Evolutionary conservation across 2,329 filamentous ascomycete species (phyloP).

Genomic region (Colletotrichum orbiculare): DNA sequence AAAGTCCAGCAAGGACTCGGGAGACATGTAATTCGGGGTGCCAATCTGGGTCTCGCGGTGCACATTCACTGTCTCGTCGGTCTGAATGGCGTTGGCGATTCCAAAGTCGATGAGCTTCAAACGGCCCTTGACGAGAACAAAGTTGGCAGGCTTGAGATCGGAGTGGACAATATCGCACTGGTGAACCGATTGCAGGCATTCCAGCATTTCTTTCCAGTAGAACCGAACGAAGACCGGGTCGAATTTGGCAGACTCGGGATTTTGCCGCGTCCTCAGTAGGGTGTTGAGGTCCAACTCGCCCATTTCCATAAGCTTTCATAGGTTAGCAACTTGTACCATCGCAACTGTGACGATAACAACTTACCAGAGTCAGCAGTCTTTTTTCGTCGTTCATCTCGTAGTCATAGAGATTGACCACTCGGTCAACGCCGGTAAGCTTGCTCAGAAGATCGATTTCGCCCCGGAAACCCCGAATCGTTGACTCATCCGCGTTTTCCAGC

Average conservation of each 20-base stretch:
- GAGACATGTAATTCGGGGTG: conserved; percentile 98
- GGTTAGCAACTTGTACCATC: no score
- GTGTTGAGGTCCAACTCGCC: conserved; percentile 94
- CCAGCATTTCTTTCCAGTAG: conserved; percentile 99
- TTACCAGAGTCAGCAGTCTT: conserved; percentile 82
- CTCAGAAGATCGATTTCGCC: conserved; percentile 93
- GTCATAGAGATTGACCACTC: conserved; percentile 91
- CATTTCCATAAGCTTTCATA: conserved; percentile 87
- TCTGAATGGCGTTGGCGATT: conserved; percentile 96
- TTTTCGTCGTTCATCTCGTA: conserved; percentile 95
- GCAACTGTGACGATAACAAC: conserved; percentile 45
- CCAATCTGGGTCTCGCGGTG: conserved; percentile 96
- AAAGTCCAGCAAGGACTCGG: conserved; percentile 90
- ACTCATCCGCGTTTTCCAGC: conserved; percentile 87
- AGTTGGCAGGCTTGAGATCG: conserved; percentile 96
- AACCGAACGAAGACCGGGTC: conserved; percentile 94
- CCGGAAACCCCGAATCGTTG: conserved; percentile 86
- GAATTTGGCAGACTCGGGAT: conserved; percentile 78
- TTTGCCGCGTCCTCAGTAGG: conserved; percentile 79
- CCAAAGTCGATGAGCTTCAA: conserved; percentile 98
- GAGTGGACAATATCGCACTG: conserved; percentile 94
- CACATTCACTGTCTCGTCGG: conserved; percentile 95
- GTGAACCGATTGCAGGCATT: conserved; percentile 91
- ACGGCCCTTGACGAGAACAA: conserved; percentile 88
- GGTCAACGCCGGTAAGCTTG: conserved; percentile 84